Percentiles rank a stretch among this genome's conserved stretches.
phyloP scores from a whole-genome alignment of 2,329 filamentous ascomycete species.

The Trichoderma oligosporum region DNA sequence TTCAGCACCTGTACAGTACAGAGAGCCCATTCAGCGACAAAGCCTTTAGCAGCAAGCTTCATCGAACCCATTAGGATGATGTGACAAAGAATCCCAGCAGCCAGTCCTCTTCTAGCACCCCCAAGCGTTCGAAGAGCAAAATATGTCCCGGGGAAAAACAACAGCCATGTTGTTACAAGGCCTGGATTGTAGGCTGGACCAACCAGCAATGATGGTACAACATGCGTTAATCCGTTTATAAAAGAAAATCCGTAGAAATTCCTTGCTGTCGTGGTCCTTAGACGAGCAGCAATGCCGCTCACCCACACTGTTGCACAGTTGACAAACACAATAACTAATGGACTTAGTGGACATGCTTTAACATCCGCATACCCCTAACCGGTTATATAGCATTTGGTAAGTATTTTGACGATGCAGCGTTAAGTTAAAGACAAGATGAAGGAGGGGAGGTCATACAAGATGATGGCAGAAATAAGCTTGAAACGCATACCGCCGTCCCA shows the following conservation, averaged over 20 bases:
- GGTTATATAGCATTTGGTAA: not conserved
- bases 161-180: not conserved
- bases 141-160: conserved; percentile 4
- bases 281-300: not conserved
- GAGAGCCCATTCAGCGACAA: conserved; percentile 1
- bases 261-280: not conserved
- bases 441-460: not conserved
- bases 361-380: not conserved
- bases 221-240: conserved; percentile 11
- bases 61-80: conserved; percentile 12
- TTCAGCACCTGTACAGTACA: conserved; percentile 7
- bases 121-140: not conserved
- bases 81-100: not conserved
- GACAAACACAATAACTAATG: conserved; percentile 5
- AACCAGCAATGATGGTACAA: not conserved
- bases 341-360: not conserved
- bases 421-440: not conserved
- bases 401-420: too few relatives aligned
- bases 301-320: conserved; percentile 6
- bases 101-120: not conserved
- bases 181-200: conserved; percentile 5
- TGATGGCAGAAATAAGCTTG: not conserved
- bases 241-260: conserved; percentile 2
- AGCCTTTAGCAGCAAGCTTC: conserved; percentile 9
- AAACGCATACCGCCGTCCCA: conserved; percentile 7